Conservation (phyloP, 2,329 filamentous ascomycete species). For the Fusarium anguioides region DNA sequence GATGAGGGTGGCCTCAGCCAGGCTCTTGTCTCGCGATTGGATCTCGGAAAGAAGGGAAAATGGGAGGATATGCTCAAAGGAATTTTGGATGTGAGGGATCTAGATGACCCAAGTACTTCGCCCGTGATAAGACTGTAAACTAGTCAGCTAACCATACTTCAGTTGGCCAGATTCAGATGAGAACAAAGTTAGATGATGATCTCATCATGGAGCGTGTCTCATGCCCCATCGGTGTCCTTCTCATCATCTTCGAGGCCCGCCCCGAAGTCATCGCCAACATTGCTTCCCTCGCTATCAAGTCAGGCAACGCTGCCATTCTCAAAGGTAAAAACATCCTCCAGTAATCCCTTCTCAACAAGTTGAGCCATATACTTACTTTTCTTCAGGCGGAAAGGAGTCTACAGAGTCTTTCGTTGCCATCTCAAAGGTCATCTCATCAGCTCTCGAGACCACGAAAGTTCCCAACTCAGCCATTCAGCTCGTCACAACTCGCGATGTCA, state of each 20-base stretch:
- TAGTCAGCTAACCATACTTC: neutral
- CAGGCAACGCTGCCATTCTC: conserved; percentile 94
- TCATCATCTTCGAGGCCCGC: conserved; percentile 98
- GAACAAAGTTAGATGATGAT: conserved; percentile 87
- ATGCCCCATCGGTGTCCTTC: conserved; percentile 94
- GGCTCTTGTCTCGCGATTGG: conserved; percentile 87
- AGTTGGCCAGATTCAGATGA: conserved; percentile 87
- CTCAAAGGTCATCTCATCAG: conserved; percentile 82
- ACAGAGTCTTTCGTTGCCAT: conserved; percentile 95
- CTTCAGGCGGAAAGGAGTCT: conserved; percentile 88
- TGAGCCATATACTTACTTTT: neutral
- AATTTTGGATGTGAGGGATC: conserved; percentile 84
- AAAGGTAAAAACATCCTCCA: conserved; percentile 73
- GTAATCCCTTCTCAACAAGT: too few relatives aligned
- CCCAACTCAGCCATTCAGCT: conserved; percentile 91
- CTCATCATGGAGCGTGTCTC: conserved; percentile 88
- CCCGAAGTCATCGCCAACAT: conserved; percentile 99
- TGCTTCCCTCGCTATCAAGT: conserved; percentile 94
- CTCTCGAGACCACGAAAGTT: conserved; percentile 77
- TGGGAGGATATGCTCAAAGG: conserved; percentile 98
- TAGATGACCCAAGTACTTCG: conserved; percentile 82
- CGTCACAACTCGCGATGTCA: conserved; percentile 90
- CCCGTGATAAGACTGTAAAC: neutral
- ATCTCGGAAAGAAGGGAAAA: conserved; percentile 87
- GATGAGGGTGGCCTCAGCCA: conserved; percentile 80